Conservation (phyloP, 1,284 basidiomycete genomes). For the Leccinum solheimii region DNA sequence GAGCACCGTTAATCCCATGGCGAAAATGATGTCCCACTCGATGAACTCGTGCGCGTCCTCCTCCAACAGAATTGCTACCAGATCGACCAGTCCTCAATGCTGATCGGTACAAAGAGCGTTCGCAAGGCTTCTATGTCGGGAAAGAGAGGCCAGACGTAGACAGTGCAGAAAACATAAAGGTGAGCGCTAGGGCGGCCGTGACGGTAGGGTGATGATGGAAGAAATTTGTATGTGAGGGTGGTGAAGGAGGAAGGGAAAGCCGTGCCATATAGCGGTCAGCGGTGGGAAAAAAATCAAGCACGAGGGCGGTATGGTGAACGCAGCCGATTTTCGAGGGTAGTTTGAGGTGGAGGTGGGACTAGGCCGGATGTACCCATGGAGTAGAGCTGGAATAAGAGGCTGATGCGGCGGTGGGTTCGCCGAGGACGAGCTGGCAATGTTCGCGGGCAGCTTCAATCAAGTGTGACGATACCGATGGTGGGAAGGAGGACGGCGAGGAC, state of each 20-base stretch:
- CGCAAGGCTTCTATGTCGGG: slow-evolving; percentile 10
- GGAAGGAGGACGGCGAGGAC: slow-evolving; percentile 28
- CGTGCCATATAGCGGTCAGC: slow-evolving; percentile 47
- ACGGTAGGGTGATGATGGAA: slow-evolving; percentile 39
- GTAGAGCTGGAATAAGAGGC: slow-evolving; percentile 32
- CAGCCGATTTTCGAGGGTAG: slow-evolving; percentile 29
- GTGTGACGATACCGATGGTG: slow-evolving; percentile 11
- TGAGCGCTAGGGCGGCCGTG: slow-evolving; percentile 34
- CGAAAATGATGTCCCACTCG: slow-evolving; percentile 46
- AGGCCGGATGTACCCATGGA: slow-evolving; percentile 34
- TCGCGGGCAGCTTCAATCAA: slow-evolving; percentile 29
- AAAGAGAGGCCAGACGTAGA: too few relatives aligned
- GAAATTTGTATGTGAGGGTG: slow-evolving; percentile 15
- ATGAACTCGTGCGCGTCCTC: slow-evolving; percentile 39
- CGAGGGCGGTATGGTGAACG: slow-evolving; percentile 37
- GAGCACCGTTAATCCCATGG: slow-evolving; percentile 37
- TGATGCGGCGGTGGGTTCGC: slow-evolving; percentile 15
- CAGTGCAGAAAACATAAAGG: slow-evolving; percentile 33
- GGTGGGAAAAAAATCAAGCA: slow-evolving; percentile 35
- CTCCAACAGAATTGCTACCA: slow-evolving; percentile 18
- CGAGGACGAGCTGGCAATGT: slow-evolving; percentile 11
- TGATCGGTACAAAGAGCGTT: slow-evolving; percentile 35
- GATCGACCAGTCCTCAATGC: slow-evolving; percentile 13
- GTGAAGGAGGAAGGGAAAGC: slow-evolving; percentile 42
- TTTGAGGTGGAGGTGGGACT: not conserved